Evolutionary conservation across 305 asterid species (phyloP).

Genomic region (Fraxinus albicans): DNA sequence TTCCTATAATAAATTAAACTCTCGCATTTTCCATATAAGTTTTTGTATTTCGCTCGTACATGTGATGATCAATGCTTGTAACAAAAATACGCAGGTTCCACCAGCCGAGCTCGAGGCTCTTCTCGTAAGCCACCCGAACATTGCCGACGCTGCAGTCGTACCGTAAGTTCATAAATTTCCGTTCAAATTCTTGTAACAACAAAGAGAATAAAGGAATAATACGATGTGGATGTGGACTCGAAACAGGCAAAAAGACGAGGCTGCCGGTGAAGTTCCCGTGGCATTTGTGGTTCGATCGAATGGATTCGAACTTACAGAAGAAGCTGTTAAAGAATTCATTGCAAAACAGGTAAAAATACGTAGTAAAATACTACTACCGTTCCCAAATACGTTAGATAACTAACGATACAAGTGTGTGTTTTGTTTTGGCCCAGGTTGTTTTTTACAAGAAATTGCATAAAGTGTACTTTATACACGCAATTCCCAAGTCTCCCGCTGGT

Average conservation of each 20-base stretch:
- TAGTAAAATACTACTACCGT: neutral
- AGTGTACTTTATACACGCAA: constrained; percentile 70
- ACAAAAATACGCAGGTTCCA: constrained; percentile 46
- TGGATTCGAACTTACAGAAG: constrained; percentile 64
- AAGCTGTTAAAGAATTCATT: constrained; percentile 63
- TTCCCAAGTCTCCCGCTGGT: constrained; percentile 85
- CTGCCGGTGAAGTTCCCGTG: constrained; percentile 87
- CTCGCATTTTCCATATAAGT: neutral
- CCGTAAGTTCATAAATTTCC: constrained; percentile 46
- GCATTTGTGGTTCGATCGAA: constrained; percentile 70
- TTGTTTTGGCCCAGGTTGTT: constrained; percentile 48
- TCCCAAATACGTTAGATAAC: neutral
- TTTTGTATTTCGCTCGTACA: neutral
- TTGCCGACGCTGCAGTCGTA: constrained; percentile 83
- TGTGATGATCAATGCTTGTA: neutral
- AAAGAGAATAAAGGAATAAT: no score
- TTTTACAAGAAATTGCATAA: constrained; percentile 79
- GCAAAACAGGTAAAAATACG: constrained; percentile 58
- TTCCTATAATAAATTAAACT: neutral
- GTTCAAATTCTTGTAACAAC: neutral
- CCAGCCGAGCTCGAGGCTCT: constrained; percentile 92
- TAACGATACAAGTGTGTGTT: neutral
- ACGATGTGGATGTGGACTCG: neutral
- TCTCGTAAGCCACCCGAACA: constrained; percentile 55
- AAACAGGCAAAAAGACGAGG: constrained; percentile 69